These are phyloP conservation scores for Pterocarpus santalinus DNA, from an alignment of 306 rosid genomes.

Conservation along the genomic window DNA sequence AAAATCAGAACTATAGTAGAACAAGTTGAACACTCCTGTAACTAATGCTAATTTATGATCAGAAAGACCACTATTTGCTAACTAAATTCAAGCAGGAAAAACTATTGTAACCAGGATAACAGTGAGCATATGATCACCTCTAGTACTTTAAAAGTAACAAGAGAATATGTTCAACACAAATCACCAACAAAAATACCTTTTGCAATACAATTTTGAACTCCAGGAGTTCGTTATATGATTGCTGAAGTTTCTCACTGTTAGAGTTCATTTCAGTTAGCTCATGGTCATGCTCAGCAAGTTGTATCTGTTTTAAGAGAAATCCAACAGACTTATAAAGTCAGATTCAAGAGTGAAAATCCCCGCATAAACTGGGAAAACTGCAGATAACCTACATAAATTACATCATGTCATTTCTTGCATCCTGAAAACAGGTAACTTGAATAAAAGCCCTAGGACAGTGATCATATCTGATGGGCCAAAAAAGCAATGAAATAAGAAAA, in stretches of 20 bases:
- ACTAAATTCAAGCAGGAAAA: constrained; percentile 25
- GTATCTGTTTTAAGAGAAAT: constrained; percentile 62
- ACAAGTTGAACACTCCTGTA: not conserved
- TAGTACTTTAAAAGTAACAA: constrained; percentile 19
- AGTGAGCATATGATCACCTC: constrained; percentile 3
- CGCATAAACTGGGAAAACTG: not conserved
- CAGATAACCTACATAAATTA: constrained; percentile 26
- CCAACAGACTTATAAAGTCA: constrained; percentile 36
- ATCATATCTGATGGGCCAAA: constrained; percentile 17
- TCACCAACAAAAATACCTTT: constrained; percentile 60
- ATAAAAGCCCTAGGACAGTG: constrained; percentile 34
- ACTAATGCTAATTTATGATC: constrained; percentile 8
- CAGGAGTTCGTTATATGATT: constrained; percentile 83
- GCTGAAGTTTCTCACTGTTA: constrained; percentile 80
- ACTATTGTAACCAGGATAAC: not conserved
- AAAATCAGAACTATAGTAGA: constrained; percentile 30
- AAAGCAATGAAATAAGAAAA: constrained; percentile 41
- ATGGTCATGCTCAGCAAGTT: constrained; percentile 84
- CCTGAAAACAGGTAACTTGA: not conserved
- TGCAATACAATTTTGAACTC: constrained; percentile 93
- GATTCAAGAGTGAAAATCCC: constrained; percentile 39
- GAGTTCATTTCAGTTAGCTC: constrained; percentile 83
- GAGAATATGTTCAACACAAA: constrained; percentile 8
- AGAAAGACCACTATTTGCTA: constrained; percentile 5
- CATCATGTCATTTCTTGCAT: not conserved